These are phyloP conservation scores for Fusarium pininemorale DNA, from an alignment of 2,329 filamentous ascomycete genomes.

Conservation along the genomic window DNA sequence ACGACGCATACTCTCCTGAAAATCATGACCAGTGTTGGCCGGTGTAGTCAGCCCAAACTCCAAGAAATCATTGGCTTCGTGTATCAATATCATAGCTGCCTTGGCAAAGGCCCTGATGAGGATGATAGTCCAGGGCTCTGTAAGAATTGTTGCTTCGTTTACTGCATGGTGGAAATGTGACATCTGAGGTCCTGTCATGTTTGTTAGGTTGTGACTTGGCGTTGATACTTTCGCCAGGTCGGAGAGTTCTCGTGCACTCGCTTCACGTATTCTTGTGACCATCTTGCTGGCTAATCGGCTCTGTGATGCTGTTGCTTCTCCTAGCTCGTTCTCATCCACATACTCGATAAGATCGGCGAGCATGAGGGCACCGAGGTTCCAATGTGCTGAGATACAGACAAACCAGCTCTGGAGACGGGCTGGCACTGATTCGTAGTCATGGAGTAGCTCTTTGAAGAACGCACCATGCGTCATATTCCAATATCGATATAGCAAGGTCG, in stretches of 20 bases:
- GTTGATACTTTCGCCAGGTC: conserved; percentile 59
- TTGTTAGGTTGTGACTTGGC: conserved; percentile 30
- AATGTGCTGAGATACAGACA: conserved; percentile 64
- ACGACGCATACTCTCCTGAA: conserved; percentile 46
- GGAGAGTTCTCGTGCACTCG: conserved; percentile 56
- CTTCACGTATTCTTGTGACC: conserved; percentile 51
- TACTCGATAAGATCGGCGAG: conserved; percentile 62
- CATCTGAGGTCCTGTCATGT: conserved; percentile 35
- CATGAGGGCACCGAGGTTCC: conserved; percentile 65
- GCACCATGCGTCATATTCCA: conserved; percentile 62
- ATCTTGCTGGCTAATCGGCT: conserved; percentile 45
- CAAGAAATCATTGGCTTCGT: conserved; percentile 40
- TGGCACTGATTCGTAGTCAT: conserved; percentile 58
- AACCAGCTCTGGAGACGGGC: conserved; percentile 67
- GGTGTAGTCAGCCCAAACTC: conserved; percentile 33
- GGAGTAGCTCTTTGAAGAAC: conserved; percentile 61
- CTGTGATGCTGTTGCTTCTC: conserved; percentile 26
- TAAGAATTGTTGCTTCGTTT: conserved; percentile 63
- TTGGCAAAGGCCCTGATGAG: conserved; percentile 62
- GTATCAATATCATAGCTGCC: conserved; percentile 51
- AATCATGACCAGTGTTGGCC: conserved; percentile 31
- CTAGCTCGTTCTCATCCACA: conserved; percentile 54
- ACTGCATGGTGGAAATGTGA: conserved; percentile 62
- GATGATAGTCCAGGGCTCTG: conserved; percentile 68
- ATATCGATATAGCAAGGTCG: conserved; percentile 60